Conservation (phyloP, 208 protist genomes). For the Crithidia brevicula region DNA sequence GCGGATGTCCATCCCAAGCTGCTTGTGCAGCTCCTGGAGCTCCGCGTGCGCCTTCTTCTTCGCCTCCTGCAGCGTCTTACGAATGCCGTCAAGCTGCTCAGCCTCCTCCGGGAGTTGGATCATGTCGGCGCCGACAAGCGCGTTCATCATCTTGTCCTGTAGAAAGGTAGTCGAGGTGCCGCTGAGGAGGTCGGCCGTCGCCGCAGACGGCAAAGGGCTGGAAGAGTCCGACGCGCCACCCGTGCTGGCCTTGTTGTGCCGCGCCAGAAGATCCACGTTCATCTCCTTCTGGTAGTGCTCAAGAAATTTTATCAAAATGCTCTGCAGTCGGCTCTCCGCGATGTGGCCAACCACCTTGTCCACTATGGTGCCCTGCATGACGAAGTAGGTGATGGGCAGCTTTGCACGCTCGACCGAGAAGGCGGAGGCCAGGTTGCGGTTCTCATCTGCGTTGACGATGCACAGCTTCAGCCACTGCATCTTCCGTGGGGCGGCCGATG, state of each 20-base stretch:
- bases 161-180: constrained; percentile 80
- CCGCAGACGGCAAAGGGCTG: constrained; percentile 63
- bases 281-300: constrained; percentile 89
- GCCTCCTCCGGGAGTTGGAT: constrained; percentile 85
- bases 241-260: constrained; percentile 13
- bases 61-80: constrained; percentile 78
- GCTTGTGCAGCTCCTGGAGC: constrained; percentile 62
- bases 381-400: constrained; percentile 88
- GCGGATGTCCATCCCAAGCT: constrained; percentile 79
- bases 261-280: constrained; percentile 79
- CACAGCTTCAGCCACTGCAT: constrained; percentile 84
- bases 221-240: neutral
- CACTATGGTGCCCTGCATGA: constrained; percentile 90
- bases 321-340: constrained; percentile 52
- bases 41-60: constrained; percentile 83
- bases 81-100: constrained; percentile 71
- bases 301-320: constrained; percentile 81
- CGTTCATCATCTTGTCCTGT: constrained; percentile 70
- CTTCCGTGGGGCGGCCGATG: constrained; percentile 2
- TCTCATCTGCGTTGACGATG: constrained; percentile 87
- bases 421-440: constrained; percentile 84
- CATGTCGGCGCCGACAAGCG: constrained; percentile 71
- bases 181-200: constrained; percentile 67
- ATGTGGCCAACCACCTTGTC: constrained; percentile 79
- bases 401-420: constrained; percentile 87